Conservation (phyloP, 305 asterid genomes). For the Fraxinus sp. region DNA sequence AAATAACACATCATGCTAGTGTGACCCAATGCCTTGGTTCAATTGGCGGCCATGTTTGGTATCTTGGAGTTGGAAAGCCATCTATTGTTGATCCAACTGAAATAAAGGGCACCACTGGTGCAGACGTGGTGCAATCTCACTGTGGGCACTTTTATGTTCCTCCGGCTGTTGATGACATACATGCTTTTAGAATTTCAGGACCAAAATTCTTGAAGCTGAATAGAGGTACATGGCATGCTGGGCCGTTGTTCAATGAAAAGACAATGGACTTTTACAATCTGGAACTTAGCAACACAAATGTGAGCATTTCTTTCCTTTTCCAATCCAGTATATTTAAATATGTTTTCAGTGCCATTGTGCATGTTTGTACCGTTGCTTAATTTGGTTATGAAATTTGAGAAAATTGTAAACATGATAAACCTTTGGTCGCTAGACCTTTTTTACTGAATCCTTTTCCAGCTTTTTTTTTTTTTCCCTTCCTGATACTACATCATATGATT, state of each 20-base stretch:
- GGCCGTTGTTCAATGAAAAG: slow-evolving; percentile 61
- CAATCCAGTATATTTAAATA: background rate
- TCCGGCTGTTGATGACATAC: slow-evolving; percentile 61
- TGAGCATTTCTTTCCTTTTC: slow-evolving; percentile 32
- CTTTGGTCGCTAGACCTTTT: background rate
- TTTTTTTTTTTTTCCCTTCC: background rate
- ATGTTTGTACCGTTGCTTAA: background rate
- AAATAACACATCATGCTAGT: slow-evolving; percentile 77
- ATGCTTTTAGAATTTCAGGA: slow-evolving; percentile 71
- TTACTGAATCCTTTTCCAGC: background rate
- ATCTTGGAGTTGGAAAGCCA: slow-evolving; percentile 81
- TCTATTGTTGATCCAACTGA: slow-evolving; percentile 51
- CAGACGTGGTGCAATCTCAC: slow-evolving; percentile 39
- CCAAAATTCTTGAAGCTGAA: slow-evolving; percentile 72
- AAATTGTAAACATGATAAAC: background rate
- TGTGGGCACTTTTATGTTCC: slow-evolving; percentile 66
- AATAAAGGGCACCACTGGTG: slow-evolving; percentile 21
- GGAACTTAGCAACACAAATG: slow-evolving; percentile 78
- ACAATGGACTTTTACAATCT: slow-evolving; percentile 79
- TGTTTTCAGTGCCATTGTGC: background rate
- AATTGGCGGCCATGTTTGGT: slow-evolving; percentile 74
- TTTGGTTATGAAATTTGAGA: background rate
- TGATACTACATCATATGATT: background rate
- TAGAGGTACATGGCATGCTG: slow-evolving; percentile 90
- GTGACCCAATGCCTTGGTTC: slow-evolving; percentile 91